Evolutionary conservation across 1,284 basidiomycete genomes (phyloP).

Genomic region (Sanghuangporus sanghuang): DNA sequence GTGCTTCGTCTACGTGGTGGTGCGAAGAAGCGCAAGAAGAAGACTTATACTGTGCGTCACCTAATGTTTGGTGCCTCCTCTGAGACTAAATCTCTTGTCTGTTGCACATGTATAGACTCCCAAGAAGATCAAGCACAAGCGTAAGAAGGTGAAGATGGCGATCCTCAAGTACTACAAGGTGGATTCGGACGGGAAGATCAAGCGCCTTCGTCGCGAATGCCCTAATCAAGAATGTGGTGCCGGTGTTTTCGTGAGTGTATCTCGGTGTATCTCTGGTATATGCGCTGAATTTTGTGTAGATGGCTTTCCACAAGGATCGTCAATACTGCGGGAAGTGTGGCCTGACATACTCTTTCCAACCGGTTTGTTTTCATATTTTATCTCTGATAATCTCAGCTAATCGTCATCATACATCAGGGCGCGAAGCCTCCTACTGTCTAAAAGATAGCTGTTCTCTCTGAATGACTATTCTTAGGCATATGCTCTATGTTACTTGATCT

Average conservation of each 20-base stretch:
- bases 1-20: conserved; percentile 95
- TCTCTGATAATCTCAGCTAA: conserved; percentile 8
- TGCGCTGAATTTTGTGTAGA: conserved; percentile 37
- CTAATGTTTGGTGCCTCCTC: conserved; percentile 4
- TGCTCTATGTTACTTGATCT: background rate
- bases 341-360: conserved; percentile 85
- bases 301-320: conserved; percentile 93
- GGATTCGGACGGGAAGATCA: conserved; percentile 98
- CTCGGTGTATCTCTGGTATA: background rate
- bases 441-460: background rate
- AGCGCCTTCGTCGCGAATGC: conserved; percentile 97
- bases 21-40: conserved; percentile 99
- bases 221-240: conserved; percentile 89
- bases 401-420: conserved; percentile 24
- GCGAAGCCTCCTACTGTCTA: conserved; percentile 31
- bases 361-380: conserved; percentile 30
- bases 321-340: conserved; percentile 96
- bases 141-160: conserved; percentile 99
- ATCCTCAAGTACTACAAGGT: conserved; percentile 99
- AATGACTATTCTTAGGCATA: background rate
- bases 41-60: conserved; percentile 83
- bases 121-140: conserved; percentile 99
- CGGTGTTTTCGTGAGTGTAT: conserved; percentile 79
- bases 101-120: conserved; percentile 62
- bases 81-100: conserved; percentile 9